Percentiles rank a stretch among this genome's conserved stretches.
Evolutionary conservation across 495 filamentous ascomycete genomes (phyloP).

Genomic region (Penicillium odoratum): DNA sequence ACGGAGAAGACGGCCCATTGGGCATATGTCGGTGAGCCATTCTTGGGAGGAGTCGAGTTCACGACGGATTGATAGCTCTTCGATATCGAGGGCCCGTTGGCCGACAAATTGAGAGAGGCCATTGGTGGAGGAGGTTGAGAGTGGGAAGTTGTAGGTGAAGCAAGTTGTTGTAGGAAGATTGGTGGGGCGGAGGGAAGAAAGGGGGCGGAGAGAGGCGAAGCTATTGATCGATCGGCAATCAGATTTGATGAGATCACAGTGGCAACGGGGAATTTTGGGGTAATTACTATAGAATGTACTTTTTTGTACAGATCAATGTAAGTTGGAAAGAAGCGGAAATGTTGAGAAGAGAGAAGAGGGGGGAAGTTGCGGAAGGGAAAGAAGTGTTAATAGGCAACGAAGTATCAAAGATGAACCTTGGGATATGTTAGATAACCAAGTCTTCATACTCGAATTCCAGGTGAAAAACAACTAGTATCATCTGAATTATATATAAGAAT

Average conservation of each 20-base stretch:
- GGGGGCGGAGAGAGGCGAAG: not conserved
- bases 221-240: not conserved
- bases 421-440: not conserved
- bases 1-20: conserved; percentile 94
- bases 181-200: not conserved
- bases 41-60: conserved; percentile 60
- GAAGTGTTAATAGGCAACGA: not conserved
- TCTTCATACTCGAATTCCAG: not conserved
- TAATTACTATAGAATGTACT: not conserved
- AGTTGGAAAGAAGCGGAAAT: not conserved
- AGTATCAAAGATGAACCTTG: not conserved
- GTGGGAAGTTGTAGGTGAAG: not conserved
- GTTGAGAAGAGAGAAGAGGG: not conserved
- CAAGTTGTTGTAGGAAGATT: not conserved
- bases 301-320: not conserved
- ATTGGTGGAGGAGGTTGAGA: conserved; percentile 46
- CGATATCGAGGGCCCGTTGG: conserved; percentile 86
- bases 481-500: too few species aligned
- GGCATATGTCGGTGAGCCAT: conserved; percentile 66
- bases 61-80: conserved; percentile 90
- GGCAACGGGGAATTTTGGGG: not conserved
- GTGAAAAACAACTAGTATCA: too few species aligned
- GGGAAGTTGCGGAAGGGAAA: not conserved
- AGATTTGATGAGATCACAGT: not conserved
- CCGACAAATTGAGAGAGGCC: conserved; percentile 89